Percentiles rank a stretch among this genome's conserved stretches.
Evolutionary conservation across 1,284 basidiomycete species (phyloP).

Genomic region (Cryptococcus deneoformans): DNA sequence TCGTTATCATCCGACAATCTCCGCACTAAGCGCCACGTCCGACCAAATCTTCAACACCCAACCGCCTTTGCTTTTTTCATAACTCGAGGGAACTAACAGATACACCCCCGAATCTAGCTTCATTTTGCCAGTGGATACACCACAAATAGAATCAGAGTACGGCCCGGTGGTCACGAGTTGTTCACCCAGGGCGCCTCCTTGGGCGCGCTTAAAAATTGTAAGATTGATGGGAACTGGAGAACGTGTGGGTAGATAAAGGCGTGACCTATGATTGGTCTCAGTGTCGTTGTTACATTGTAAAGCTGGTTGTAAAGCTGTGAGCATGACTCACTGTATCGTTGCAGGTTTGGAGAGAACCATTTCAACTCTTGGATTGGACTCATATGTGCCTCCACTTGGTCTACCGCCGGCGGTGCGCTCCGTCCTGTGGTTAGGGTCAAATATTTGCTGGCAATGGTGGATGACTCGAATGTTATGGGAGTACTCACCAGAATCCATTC

Average conservation of each 20-base stretch:
- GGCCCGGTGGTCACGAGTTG: conserved; percentile 68
- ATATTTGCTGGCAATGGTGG: not conserved
- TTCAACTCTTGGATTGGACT: conserved; percentile 66
- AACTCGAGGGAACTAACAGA: conserved; percentile 69
- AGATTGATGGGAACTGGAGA: conserved; percentile 42
- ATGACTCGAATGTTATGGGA: not conserved
- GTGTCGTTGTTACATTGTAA: not conserved
- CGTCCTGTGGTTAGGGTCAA: conserved; percentile 51
- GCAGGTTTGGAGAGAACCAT: conserved; percentile 58
- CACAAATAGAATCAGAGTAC: conserved; percentile 68
- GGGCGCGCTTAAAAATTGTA: conserved; percentile 41
- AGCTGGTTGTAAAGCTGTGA: not conserved
- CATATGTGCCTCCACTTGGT: conserved; percentile 62
- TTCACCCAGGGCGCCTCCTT: conserved; percentile 43
- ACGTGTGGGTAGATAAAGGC: conserved; percentile 18
- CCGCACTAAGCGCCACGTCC: conserved; percentile 13
- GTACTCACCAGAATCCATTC: conserved; percentile 65
- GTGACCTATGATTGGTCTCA: conserved; percentile 8
- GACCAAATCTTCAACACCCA: conserved; percentile 20
- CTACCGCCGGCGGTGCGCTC: conserved; percentile 60
- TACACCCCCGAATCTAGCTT: conserved; percentile 63
- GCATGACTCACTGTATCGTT: conserved; percentile 59
- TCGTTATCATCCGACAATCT: conserved; percentile 2
- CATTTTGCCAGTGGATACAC: conserved; percentile 61
- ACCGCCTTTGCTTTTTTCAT: conserved; percentile 49